Base-by-base conservation (phyloP, 306 rosid genomes). In the Vicia faba region DNA sequence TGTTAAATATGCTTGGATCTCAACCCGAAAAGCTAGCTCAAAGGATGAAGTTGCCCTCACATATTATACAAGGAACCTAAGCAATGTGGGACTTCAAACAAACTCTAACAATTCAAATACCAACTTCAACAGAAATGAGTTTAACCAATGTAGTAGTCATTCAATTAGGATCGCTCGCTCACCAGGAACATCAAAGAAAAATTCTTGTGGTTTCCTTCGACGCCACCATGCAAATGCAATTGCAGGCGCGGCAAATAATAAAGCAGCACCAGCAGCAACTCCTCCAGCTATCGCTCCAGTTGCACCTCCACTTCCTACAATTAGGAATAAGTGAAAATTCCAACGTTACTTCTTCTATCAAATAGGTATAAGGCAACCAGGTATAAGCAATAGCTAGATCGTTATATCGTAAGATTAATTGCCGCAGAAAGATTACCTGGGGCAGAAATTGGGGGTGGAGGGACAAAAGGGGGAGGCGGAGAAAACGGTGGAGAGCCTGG, bases 171-270 rank as follows among this genome's bases (percentile, higher is more conserved):
- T 63, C 5, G 48, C 92, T 68, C 6, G 58, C 92, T 57, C 67
- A 93, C 98, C 98, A 61, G 98, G 98, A 55, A 95, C 99, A 53
- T 95, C 99, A 54, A 95, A 95, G 97, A 95, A 95, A 82, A 83
- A 87, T 48, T 95, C 99, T 62, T 90, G 97, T 0, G 99, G 99
- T 74, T 90, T 95, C 74, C 99, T 88, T 72, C 97, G 85, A 40
- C 96, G 96, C 96, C 96, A 95, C 99, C 99, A 95, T 14, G 99
- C 99, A 82, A 90, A 95, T 29, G 96, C 99, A 80, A 95, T 90
- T 64, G 99, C 97, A 73, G 99, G 99, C 38, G 97, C 97, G 72
- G 99, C 96, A 72, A 90, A 95, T 50, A 95, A 83, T 69, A 95
- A 76, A 70, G 99, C 97, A 79, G 97, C 97, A 66, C 99, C 99